These are phyloP conservation scores for Phytophthora europaea DNA, from an alignment of 352 stramenopile genomes.

Conservation along the genomic window DNA sequence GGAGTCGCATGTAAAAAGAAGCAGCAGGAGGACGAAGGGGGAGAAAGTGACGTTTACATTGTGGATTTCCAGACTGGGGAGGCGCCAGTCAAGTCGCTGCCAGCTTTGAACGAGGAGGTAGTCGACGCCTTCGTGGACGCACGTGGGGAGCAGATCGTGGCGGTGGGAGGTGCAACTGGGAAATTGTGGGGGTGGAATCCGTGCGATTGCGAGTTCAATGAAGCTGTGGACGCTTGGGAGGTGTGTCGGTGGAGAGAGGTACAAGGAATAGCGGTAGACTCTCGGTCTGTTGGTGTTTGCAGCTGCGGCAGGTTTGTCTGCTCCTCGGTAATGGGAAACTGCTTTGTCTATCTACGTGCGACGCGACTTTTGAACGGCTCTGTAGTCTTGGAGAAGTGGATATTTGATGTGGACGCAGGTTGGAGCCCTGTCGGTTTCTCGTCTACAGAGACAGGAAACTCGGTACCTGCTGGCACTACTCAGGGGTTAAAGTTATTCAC, in stretches of 20 bases:
- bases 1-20: constrained; percentile 14
- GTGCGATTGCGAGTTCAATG: constrained; percentile 1
- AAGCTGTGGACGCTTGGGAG: not conserved
- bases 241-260: constrained; percentile 17
- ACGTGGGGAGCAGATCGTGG: constrained; percentile 17
- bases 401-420: constrained; percentile 32
- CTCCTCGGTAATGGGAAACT: constrained; percentile 30
- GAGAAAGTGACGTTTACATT: constrained; percentile 1
- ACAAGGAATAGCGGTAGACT: not conserved
- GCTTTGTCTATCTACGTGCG: constrained; percentile 27
- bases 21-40: not conserved
- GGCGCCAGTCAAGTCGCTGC: not conserved
- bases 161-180: constrained; percentile 17
- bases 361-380: not conserved
- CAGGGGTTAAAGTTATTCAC: constrained; percentile 20
- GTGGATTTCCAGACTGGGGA: constrained; percentile 32
- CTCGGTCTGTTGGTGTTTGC: not conserved
- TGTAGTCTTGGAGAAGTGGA: constrained; percentile 29
- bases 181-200: constrained; percentile 17
- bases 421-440: constrained; percentile 27
- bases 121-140: constrained; percentile 24
- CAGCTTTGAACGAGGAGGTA: constrained; percentile 18
- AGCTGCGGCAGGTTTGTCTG: constrained; percentile 30
- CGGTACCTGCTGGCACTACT: not conserved
- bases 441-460: constrained; percentile 2